Conservation (phyloP, 108 stramenopile species). For the Epithemia pelagica region DNA sequence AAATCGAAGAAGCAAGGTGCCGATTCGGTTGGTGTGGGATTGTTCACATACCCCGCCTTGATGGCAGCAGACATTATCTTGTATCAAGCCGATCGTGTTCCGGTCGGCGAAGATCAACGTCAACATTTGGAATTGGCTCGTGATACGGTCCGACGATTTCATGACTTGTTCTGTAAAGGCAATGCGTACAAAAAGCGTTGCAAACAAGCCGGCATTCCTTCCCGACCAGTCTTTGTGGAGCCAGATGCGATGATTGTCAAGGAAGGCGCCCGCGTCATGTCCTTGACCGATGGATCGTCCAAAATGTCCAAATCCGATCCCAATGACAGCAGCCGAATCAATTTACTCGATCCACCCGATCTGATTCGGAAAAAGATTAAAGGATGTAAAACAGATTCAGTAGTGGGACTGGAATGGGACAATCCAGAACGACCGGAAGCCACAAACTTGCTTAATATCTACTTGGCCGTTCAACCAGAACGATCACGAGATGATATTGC, state of each 20-base stretch:
- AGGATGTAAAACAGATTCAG: conserved; percentile 92
- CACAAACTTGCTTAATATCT: conserved; percentile 95
- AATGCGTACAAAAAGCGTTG: conserved; percentile 77
- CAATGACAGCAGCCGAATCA: conserved; percentile 88
- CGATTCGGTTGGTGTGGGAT: conserved; percentile 87
- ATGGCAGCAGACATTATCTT: conserved; percentile 99
- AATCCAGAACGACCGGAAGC: conserved; percentile 96
- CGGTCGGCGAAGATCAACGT: conserved; percentile 98
- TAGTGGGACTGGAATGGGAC: conserved; percentile 89
- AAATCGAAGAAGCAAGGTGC: conserved; percentile 84
- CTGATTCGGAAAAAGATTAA: conserved; percentile 91
- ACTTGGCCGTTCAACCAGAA: conserved; percentile 80
- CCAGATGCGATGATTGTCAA: conserved; percentile 95
- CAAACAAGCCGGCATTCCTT: conserved; percentile 74
- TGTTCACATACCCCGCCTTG: conserved; percentile 95
- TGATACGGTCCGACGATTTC: conserved; percentile 94
- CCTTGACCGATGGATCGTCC: conserved; percentile 87
- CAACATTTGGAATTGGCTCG: conserved; percentile 99
- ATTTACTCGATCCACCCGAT: conserved; percentile 91
- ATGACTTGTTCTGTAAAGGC: conserved; percentile 90
- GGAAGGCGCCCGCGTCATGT: conserved; percentile 97
- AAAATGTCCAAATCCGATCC: conserved; percentile 99
- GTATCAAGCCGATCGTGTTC: conserved; percentile 95
- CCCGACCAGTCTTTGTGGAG: conserved; percentile 81
- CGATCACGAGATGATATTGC: conserved; percentile 70